Evolutionary conservation across 176 grass and related monocot species (phyloP).

Genomic region (Chloris gayana): DNA sequence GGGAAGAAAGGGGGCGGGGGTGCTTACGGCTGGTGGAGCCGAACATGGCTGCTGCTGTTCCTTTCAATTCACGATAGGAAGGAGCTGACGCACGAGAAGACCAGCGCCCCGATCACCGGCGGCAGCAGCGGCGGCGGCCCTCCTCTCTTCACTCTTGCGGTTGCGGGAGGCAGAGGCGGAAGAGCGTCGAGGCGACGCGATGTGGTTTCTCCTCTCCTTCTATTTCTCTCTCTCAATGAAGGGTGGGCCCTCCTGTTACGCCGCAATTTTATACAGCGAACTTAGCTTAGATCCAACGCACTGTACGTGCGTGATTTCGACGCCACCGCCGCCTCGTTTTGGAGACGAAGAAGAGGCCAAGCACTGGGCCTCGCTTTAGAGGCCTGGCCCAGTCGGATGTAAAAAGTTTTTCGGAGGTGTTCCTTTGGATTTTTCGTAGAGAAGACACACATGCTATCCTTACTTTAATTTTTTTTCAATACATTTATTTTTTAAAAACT

Average conservation of each 20-base stretch:
- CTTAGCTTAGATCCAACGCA: too few relatives aligned
- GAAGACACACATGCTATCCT: too few relatives aligned
- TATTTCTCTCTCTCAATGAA: not conserved
- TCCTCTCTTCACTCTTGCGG: not conserved
- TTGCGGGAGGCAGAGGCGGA: not conserved
- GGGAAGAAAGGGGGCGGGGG: not conserved
- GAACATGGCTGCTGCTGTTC: slow-evolving; percentile 52
- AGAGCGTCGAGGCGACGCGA: not conserved
- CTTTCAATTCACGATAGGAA: not conserved
- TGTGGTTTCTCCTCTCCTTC: too few relatives aligned
- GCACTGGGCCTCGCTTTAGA: too few relatives aligned
- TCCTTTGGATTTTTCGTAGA: too few relatives aligned
- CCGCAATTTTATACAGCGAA: not conserved
- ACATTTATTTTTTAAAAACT: too few relatives aligned
- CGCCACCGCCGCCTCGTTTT: too few relatives aligned
- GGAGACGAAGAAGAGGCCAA: too few relatives aligned
- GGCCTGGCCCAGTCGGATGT: too few relatives aligned
- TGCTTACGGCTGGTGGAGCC: slow-evolving; percentile 59
- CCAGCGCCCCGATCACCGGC: not conserved
- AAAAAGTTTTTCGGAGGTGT: too few relatives aligned
- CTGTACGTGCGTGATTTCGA: too few relatives aligned
- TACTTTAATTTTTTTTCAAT: too few relatives aligned
- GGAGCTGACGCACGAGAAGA: not conserved
- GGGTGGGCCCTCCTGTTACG: not conserved
- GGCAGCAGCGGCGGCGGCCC: not conserved